A percentile compares a stretch with the other conserved stretches of the same genome.
phyloP scores from a whole-genome alignment of 192 early-diverging fungal species.

The Cetraspora pellucida region DNA sequence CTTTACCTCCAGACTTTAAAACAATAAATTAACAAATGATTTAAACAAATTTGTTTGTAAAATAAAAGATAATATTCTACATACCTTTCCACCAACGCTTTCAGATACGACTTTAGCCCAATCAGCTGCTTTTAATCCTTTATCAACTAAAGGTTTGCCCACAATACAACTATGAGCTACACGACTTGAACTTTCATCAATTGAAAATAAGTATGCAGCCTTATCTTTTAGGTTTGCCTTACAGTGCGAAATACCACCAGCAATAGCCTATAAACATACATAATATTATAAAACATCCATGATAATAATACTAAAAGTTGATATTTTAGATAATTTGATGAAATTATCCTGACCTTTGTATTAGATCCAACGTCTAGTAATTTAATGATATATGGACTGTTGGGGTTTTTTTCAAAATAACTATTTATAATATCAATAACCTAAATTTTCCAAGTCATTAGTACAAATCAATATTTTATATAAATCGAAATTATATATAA shows the following conservation, averaged over 20 bases:
- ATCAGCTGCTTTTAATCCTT: conserved; percentile 86
- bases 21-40: not conserved
- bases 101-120: conserved; percentile 88
- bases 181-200: conserved; percentile 66
- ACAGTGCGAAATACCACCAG: conserved; percentile 73
- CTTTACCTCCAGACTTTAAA: conserved; percentile 77
- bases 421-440: conserved; percentile 74
- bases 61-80: not conserved
- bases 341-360: conserved; percentile 51
- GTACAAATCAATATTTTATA: not conserved
- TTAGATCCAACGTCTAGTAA: conserved; percentile 75
- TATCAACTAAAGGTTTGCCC: conserved; percentile 68
- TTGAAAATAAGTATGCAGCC: conserved; percentile 83
- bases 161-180: conserved; percentile 86
- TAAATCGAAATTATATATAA: not conserved
- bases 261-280: conserved; percentile 57
- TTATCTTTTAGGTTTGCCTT: conserved; percentile 79
- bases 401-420: conserved; percentile 68
- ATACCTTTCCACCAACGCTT: conserved; percentile 83
- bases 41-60: not conserved
- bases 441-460: conserved; percentile 22
- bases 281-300: not conserved
- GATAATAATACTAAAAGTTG: not conserved
- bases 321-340: not conserved
- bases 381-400: conserved; percentile 59